These are phyloP conservation scores for Podochytrium sp. DNA, from an alignment of 192 early-diverging fungal genomes.

Conservation along the genomic window DNA sequence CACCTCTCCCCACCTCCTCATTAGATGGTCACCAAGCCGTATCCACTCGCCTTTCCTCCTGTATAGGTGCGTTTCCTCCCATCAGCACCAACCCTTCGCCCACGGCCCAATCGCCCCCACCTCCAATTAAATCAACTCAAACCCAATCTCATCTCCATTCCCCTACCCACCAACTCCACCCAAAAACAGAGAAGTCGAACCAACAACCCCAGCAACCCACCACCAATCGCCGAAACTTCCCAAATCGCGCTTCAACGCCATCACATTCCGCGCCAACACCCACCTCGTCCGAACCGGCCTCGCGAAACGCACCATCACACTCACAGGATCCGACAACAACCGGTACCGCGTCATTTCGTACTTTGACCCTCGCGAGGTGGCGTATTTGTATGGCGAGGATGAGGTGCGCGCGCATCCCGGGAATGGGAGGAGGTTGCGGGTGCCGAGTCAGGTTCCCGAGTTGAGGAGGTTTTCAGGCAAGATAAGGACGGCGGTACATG, in stretches of 20 bases:
- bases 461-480: too few species aligned
- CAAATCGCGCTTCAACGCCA: background rate
- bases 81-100: background rate
- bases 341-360: constrained; percentile 9
- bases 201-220: background rate
- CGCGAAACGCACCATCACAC: background rate
- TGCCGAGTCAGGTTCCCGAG: too few species aligned
- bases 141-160: too few species aligned
- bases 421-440: too few species aligned
- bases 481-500: too few species aligned
- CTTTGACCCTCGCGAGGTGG: constrained; percentile 1
- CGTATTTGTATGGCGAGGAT: too few species aligned
- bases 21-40: background rate
- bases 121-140: too few species aligned
- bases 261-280: background rate
- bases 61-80: background rate
- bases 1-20: background rate
- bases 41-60: background rate
- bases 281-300: background rate
- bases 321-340: background rate
- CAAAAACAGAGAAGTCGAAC: background rate
- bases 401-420: too few species aligned
- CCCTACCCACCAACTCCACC: too few species aligned
- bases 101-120: too few species aligned
- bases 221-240: background rate